phyloP scores from a whole-genome alignment of 768 basidiomycete genomes.

The Galerina sulciceps region DNA sequence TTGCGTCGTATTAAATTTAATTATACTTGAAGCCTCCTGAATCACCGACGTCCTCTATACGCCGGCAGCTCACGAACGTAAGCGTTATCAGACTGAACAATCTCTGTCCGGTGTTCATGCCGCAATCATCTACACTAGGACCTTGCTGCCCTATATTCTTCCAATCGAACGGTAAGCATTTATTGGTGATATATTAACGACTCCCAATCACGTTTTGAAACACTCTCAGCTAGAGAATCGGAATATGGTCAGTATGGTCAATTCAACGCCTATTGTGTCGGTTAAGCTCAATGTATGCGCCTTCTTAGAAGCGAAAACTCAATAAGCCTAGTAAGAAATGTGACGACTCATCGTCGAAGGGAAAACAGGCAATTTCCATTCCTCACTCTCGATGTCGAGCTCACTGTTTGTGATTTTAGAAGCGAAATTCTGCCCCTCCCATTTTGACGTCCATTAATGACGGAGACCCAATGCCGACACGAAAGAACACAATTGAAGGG shows the following conservation, averaged over 20 bases:
- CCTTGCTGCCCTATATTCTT: not conserved
- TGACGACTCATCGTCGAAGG: not conserved
- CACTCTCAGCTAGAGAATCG: not conserved
- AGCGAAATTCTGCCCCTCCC: constrained; percentile 23
- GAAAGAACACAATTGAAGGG: not conserved
- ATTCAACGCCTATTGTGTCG: not conserved
- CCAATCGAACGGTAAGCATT: not conserved
- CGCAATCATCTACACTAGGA: not conserved
- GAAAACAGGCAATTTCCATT: constrained; percentile 1
- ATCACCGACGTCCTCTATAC: not conserved
- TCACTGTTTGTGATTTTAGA: constrained; percentile 8
- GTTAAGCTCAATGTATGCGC: constrained; percentile 7
- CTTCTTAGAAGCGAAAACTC: not conserved
- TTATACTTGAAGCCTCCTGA: not conserved
- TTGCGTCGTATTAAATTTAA: not conserved
- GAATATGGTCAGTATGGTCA: not conserved
- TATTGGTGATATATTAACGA: not conserved
- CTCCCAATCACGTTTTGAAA: too few relatives aligned
- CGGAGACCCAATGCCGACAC: not conserved
- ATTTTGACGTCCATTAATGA: constrained; percentile 7
- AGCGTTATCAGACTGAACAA: not conserved
- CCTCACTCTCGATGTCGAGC: not conserved
- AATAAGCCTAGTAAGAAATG: not conserved
- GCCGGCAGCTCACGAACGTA: constrained; percentile 1
- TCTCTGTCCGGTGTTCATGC: too few relatives aligned